These are phyloP conservation scores for Aciculoconidium aculeatum DNA, from an alignment of 805 yeast species.

Conservation along the genomic window DNA sequence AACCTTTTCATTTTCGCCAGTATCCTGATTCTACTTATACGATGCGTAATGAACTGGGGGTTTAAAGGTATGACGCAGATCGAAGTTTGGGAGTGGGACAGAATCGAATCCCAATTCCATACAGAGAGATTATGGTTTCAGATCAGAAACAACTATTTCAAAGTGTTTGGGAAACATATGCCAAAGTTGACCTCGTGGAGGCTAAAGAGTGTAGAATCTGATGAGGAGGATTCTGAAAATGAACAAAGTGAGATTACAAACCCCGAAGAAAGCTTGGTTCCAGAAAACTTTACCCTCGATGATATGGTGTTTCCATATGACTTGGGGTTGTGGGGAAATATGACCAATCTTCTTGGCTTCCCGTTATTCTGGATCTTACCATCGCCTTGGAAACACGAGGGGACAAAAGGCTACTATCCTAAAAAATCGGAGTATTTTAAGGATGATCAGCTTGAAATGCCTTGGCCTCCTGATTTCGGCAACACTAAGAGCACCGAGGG, in stretches of 20 bases:
- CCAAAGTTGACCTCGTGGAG: slow-evolving; percentile 48
- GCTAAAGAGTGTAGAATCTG: background rate
- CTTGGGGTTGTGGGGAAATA: slow-evolving; percentile 52
- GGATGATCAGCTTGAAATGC: slow-evolving; percentile 57
- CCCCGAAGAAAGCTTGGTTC: slow-evolving; percentile 15
- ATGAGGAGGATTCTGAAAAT: slow-evolving; percentile 5
- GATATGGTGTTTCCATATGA: slow-evolving; percentile 84
- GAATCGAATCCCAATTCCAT: slow-evolving; percentile 62
- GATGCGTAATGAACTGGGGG: slow-evolving; percentile 54
- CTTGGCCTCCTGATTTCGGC: slow-evolving; percentile 94
- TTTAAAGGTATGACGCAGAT: slow-evolving; percentile 78
- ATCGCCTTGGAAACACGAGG: slow-evolving; percentile 50
- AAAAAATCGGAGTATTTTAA: slow-evolving; percentile 43
- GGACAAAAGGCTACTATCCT: slow-evolving; percentile 55
- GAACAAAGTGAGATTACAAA: slow-evolving; percentile 3
- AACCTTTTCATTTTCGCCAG: slow-evolving; percentile 57
- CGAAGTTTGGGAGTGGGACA: slow-evolving; percentile 87
- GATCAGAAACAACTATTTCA: slow-evolving; percentile 39
- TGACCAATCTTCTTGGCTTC: slow-evolving; percentile 53
- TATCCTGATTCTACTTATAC: slow-evolving; percentile 49
- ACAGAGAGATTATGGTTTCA: slow-evolving; percentile 49
- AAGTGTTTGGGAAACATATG: slow-evolving; percentile 34
- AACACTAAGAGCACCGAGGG: slow-evolving; percentile 24
- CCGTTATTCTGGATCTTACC: slow-evolving; percentile 65
- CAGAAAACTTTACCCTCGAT: slow-evolving; percentile 44